These are phyloP conservation scores for Lyophyllum semitale DNA, from an alignment of 768 basidiomycete species.

Conservation along the genomic window DNA sequence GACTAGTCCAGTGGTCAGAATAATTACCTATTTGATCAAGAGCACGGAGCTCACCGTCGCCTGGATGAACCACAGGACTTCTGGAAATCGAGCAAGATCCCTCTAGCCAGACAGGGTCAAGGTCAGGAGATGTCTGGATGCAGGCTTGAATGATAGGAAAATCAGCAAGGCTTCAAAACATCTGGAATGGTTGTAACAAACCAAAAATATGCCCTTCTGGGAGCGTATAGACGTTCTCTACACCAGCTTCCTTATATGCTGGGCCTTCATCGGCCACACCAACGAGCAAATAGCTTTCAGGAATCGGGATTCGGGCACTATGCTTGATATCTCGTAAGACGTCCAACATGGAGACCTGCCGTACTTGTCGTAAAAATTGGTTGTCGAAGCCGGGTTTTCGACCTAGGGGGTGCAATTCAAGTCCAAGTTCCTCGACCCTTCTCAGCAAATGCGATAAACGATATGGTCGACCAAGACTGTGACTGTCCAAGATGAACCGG, in stretches of 20 bases:
- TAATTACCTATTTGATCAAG: not conserved
- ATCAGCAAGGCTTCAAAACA: not conserved
- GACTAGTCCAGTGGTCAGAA: conserved; percentile 37
- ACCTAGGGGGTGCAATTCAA: conserved; percentile 45
- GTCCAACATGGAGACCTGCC: conserved; percentile 63
- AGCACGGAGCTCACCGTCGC: conserved; percentile 52
- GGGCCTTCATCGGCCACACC: conserved; percentile 86
- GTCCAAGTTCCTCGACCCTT: conserved; percentile 44
- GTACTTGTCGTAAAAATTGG: conserved; percentile 57
- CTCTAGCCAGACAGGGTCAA: conserved; percentile 54
- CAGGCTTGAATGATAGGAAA: conserved; percentile 46
- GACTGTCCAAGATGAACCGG: conserved; percentile 45
- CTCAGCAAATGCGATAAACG: conserved; percentile 53
- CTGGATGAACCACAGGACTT: conserved; percentile 76
- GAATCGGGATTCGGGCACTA: conserved; percentile 71
- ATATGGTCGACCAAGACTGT: conserved; percentile 49
- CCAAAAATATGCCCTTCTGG: conserved; percentile 67
- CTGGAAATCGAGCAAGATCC: conserved; percentile 67
- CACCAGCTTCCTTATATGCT: conserved; percentile 52
- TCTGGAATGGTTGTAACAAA: conserved; percentile 25
- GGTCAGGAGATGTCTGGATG: conserved; percentile 51
- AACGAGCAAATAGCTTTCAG: conserved; percentile 67
- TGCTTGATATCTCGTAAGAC: conserved; percentile 77
- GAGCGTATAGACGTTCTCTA: conserved; percentile 55
- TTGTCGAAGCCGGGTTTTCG: conserved; percentile 44